Percentiles rank a stretch among this genome's conserved stretches.
Conservation (phyloP, 2,329 filamentous ascomycete species). For the Moelleriella libera region DNA sequence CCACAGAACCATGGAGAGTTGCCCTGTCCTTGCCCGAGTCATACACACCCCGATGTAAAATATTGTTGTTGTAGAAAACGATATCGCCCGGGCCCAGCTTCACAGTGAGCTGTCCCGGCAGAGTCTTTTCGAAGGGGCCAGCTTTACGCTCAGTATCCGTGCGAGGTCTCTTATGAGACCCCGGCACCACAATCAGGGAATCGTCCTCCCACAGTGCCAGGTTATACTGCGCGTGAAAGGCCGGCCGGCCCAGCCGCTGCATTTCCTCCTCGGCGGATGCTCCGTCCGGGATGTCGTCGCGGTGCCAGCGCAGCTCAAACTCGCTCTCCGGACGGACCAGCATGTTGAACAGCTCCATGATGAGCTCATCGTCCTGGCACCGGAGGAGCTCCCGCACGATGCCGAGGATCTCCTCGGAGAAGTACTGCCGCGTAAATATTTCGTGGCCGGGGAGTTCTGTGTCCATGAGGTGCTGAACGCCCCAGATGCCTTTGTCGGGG, state of each 20-base stretch:
- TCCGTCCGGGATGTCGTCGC: conserved; percentile 64
- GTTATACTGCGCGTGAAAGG: conserved; percentile 78
- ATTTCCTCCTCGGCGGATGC: conserved; percentile 55
- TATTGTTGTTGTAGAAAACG: conserved; percentile 86
- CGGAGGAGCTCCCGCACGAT: conserved; percentile 52
- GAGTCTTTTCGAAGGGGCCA: conserved; percentile 42
- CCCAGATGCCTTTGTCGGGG: conserved; percentile 61
- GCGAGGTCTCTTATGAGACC: conserved; percentile 56
- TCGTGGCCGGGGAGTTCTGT: conserved; percentile 49
- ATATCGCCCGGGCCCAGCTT: conserved; percentile 59
- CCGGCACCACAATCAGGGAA: conserved; percentile 63
- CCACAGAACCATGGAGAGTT: conserved; percentile 62
- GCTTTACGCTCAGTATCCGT: conserved; percentile 57
- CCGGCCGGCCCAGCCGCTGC: conserved; percentile 40
- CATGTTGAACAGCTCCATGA: conserved; percentile 83
- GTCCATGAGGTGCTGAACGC: conserved; percentile 73
- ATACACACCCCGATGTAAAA: conserved; percentile 62
- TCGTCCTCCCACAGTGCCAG: conserved; percentile 64
- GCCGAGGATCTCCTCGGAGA: conserved; percentile 47
- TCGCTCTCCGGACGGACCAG: conserved; percentile 58
- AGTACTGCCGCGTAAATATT: conserved; percentile 57
- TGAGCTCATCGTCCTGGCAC: conserved; percentile 45
- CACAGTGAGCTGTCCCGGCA: conserved; percentile 55
- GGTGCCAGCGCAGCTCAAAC: conserved; percentile 72
- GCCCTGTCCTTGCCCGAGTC: conserved; percentile 42